Evolutionary conservation across 1,284 basidiomycete genomes (phyloP), one percentile per base, ranked within the genome.

Genomic region (Pyrrhoderma noxium): DNA sequence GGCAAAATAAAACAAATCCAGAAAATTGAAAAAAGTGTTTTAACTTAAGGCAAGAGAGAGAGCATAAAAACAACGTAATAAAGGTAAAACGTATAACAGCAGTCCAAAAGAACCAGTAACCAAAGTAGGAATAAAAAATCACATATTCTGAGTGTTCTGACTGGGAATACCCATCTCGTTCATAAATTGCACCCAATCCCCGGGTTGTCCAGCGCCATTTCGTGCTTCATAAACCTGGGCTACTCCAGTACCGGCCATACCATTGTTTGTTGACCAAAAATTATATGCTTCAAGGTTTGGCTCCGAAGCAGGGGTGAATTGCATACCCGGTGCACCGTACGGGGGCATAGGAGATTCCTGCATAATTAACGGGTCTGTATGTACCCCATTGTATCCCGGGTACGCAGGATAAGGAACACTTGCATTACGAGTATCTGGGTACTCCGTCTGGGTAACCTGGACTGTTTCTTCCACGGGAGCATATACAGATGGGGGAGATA

Each of bases 171-270:
- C 42, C 27, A 49, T 31, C 16, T 49, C 47, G 14, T 37, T 41
- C 52, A 53, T 35, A 21, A 49, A 53, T 16, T 21, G 42, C 14
- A 49, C 52, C 46, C 42, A 53, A 5, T 16, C 22, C 31, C 35
- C 34, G 49, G 46, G 21, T 45, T 43, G 22, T 47, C 23, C 46
- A 35, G 2, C 18, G n/a, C 45, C 16, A 8, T 16, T 35, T n/a
- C 45, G 31, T 36, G 31, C 5, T 19, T 8, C 34, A 47, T n/a
- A 25, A 37, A 47, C 21, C 19, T 22, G 3, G 23, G 21, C 16
- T 37, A 19, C 16, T 23, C 40, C 34, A 23, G 21, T 14, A n/a
- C 38, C 46, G 5, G 16, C 36, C n/a, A 14, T 23, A 16, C 19
- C 16, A 8, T 31, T 31, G 27, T 11, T 31, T 31, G 27, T 5